Evolutionary conservation across 108 stramenopile species (phyloP).

Genomic region (Cyclotella distinguenda): DNA sequence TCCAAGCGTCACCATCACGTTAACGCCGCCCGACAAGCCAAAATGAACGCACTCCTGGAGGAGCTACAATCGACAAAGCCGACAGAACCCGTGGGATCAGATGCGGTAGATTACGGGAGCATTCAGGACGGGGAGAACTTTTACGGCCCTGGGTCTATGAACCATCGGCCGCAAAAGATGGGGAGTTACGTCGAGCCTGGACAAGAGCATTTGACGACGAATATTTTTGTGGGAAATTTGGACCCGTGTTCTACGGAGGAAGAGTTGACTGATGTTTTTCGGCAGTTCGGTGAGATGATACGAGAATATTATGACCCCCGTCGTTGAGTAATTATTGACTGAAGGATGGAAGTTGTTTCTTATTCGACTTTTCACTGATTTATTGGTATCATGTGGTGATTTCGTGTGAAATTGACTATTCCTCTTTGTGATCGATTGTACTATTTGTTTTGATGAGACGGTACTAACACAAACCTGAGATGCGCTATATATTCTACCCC

Average conservation of each 20-base stretch:
- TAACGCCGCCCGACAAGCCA: constrained; percentile 53
- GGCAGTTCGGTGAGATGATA: constrained; percentile 79
- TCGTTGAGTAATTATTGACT: neutral
- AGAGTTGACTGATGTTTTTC: constrained; percentile 71
- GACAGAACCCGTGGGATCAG: constrained; percentile 17
- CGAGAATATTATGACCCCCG: neutral
- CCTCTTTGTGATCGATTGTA: too few species aligned
- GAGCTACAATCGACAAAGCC: constrained; percentile 65
- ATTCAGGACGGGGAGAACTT: constrained; percentile 8
- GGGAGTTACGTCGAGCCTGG: constrained; percentile 77
- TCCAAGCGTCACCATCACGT: constrained; percentile 48
- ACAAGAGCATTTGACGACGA: constrained; percentile 79
- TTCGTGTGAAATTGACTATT: too few species aligned
- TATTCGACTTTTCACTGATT: too few species aligned
- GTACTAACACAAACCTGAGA: too few species aligned
- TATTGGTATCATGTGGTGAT: too few species aligned
- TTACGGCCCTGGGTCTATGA: constrained; percentile 8
- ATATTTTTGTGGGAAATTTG: constrained; percentile 88
- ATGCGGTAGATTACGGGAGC: constrained; percentile 23
- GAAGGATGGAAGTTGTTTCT: constrained; percentile 5
- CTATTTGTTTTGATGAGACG: too few species aligned
- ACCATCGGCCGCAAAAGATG: constrained; percentile 54
- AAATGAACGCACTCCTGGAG: constrained; percentile 78
- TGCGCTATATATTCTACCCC: too few species aligned
- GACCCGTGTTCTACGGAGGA: constrained; percentile 88